Percentiles rank a stretch among this genome's conserved stretches.
Conservation (phyloP, 257 asterid species). For the Solanum sparsipilum region DNA sequence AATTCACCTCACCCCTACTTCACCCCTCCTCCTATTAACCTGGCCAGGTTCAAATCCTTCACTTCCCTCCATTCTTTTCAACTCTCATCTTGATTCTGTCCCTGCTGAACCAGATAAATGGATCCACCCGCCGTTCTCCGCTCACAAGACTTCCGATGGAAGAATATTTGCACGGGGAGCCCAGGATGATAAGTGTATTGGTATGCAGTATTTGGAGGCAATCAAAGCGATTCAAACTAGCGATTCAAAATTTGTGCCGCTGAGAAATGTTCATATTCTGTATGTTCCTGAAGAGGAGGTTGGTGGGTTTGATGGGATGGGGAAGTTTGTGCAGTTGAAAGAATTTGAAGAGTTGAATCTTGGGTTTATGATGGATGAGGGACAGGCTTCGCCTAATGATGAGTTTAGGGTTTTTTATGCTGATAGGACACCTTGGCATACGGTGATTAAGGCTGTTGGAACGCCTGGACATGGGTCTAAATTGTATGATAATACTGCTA, state of each 20-base stretch:
- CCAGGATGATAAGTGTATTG: conserved; percentile 88
- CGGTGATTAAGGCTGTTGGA: conserved; percentile 67
- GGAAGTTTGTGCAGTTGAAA: conserved; percentile 39
- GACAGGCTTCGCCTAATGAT: conserved; percentile 72
- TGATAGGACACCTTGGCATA: conserved; percentile 77
- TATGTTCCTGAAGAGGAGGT: conserved; percentile 86
- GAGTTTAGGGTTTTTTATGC: conserved; percentile 87
- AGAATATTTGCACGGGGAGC: conserved; percentile 83
- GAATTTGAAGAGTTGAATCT: conserved; percentile 54
- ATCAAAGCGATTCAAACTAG: conserved; percentile 16
- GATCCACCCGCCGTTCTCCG: conserved; percentile 70
- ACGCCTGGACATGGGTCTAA: conserved; percentile 81
- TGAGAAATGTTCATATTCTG: conserved; percentile 48
- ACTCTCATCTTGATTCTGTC: conserved; percentile 90
- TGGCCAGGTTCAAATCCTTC: conserved; percentile 68
- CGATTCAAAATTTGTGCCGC: conserved; percentile 18
- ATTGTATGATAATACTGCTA: conserved; percentile 64
- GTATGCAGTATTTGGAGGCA: conserved; percentile 76
- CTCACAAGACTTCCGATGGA: conserved; percentile 45
- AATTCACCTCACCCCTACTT: conserved; percentile 33
- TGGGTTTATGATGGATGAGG: conserved; percentile 87
- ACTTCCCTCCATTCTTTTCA: conserved; percentile 64
- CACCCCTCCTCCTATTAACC: conserved; percentile 69
- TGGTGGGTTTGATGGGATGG: conserved; percentile 91
- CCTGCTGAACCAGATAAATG: conserved; percentile 85